Base-by-base conservation (phyloP, 2,329 filamentous ascomycete genomes). In the Trichoderma atroviride region DNA sequence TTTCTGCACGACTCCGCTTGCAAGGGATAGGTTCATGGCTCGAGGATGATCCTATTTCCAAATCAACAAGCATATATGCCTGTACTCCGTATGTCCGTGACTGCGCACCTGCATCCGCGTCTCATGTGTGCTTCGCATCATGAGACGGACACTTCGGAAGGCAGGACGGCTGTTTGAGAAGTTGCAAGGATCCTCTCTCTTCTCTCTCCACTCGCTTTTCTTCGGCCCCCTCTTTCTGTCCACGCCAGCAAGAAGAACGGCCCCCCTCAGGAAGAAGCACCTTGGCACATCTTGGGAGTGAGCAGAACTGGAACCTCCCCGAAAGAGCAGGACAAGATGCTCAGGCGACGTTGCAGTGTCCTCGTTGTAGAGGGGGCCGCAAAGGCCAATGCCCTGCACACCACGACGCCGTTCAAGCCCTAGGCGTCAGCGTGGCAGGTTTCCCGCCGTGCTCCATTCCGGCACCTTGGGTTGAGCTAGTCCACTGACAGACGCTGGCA, bases 71-170 rank as follows among this genome's bases (percentile, higher is more conserved):
- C 27, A 24, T 52, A n/a, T 33, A 33, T 27, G 27, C 24, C n/a
- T 56, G 37, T 43, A 27, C 22, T 52, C 27, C 31, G 50, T 37
- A 56, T 43, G 37, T 56, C 37, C 22, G 52, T 40, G 52, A 29
- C 50, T 47, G 29, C 62, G 52, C 63, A 66, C 63, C 35, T 58
- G 63, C 63, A 57, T 57, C 24, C 40, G 53, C n/a, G 63, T 66
- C 53, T 47, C 63, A 66, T 19, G 63, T 58, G 37, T 66, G 63
- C 63, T 66, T 66, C 63, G 53, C 63, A 66, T 66, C 52, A 58
- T 57, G 63, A 57, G 63, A 57, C 27, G 27, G 40, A n/a, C 53
- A 43, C 62, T 35, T 57, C 52, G 37, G 52, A 35, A 53, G 24
- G 47, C 24, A 65, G 33, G 37, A 43, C 27, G 52, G 35, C 35